A percentile compares a stretch with the other conserved stretches of the same genome.
Evolutionary conservation across 2,329 filamentous ascomycete genomes (phyloP).

Genomic region (Colletotrichum camelliae): DNA sequence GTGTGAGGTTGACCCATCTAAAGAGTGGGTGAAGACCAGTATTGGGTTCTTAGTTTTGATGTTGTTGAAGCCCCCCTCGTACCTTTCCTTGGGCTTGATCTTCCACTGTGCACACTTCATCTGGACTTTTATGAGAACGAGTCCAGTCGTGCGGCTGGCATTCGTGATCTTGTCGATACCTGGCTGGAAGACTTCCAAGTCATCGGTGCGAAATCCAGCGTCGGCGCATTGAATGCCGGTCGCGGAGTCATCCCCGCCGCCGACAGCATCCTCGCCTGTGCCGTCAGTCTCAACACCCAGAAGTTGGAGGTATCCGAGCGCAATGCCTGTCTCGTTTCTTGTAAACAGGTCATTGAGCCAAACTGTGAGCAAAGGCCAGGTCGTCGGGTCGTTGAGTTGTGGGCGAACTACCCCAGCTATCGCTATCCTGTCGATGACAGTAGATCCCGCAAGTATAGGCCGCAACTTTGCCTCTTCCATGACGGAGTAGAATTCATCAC

Average conservation of each 20-base stretch:
- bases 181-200: not conserved
- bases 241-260: not conserved
- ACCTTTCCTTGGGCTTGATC: not conserved
- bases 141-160: not conserved
- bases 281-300: not conserved
- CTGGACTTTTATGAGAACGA: fast-evolving
- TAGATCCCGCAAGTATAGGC: not conserved
- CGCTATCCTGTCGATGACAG: not conserved
- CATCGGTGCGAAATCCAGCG: not conserved
- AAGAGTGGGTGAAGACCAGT: not conserved
- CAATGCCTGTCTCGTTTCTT: not conserved
- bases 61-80: not conserved
- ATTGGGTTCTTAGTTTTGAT: not conserved
- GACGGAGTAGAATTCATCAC: not conserved
- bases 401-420: not conserved
- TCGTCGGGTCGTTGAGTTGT: not conserved
- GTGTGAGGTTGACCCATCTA: not conserved
- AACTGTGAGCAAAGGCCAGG: not conserved
- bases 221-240: not conserved
- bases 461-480: not conserved
- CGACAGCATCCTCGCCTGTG: not conserved
- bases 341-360: not conserved
- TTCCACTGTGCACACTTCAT: not conserved
- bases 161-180: not conserved
- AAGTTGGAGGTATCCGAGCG: fast-evolving